Base-by-base conservation (phyloP, 148 eudicot species). In the Beta vulgaris region DNA sequence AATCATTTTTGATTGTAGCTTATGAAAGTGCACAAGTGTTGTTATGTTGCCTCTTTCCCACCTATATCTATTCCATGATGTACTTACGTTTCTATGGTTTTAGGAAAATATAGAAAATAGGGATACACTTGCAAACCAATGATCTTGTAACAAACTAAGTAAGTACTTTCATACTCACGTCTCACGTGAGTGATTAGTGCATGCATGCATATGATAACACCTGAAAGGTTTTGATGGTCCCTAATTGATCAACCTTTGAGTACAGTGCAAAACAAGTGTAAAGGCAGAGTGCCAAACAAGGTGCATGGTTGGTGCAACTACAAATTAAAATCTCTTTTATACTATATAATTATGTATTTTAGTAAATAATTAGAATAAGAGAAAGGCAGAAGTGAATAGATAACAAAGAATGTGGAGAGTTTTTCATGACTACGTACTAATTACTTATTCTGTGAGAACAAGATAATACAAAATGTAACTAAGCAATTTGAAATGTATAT, bases 231-330 rank as follows among this genome's bases (percentile, higher is more conserved):
- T 74, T 63, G 43, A 34, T 21, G 23, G 57, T 23, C 34, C 28
- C 12, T 39, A 65, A 49, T 32, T 34, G 51, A 36, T 53, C 19
- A 36, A 36, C 31, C 40, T 29, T 77, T 32, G 74, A 70, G 80
- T 70, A 59, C 23, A 70, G 74, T 69, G 18, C 29, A 77, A 77
- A 69, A 49, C 74, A 77, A 76, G 75, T 57, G 75, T 77, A 21
- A 11, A 15, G 28, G 25, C 67, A 26, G 79, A 68, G 73, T 69
- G 35, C 58, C 55, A 68, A 32, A 54, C 58, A 78, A 66, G 77
- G n/a, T 29, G 72, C 43, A 46, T 66, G 57, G 81, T 78, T 73
- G 81, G 73, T 73, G 73, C 49, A 73, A 67, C 77, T 72, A 73
- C 55, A 62, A 60, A 77, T 28, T 13, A 29, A 15, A 5, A n/a